Percentiles rank a stretch among this genome's conserved stretches.
Conservation (phyloP, 345 rosid genomes). For the Salix viminalis region DNA sequence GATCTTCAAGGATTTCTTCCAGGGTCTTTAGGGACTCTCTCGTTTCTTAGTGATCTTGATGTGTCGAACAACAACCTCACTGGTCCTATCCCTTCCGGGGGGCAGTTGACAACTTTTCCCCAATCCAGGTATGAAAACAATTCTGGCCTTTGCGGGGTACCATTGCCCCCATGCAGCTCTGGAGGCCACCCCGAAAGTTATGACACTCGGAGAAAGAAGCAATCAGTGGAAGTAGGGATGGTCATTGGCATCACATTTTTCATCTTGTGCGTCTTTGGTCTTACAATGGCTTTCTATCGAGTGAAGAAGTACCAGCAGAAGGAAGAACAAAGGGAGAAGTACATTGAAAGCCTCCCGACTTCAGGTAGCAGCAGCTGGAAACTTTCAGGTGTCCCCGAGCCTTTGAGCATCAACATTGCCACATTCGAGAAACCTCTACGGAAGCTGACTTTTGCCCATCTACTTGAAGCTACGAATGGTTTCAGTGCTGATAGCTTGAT, state of each 20-base stretch:
- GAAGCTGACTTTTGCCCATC: slow-evolving; percentile 81
- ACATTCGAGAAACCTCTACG: slow-evolving; percentile 94
- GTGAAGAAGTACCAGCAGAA: slow-evolving; percentile 52
- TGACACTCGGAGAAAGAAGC: slow-evolving; percentile 31
- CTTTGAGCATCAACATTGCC: slow-evolving; percentile 89
- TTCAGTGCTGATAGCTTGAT: slow-evolving; percentile 85
- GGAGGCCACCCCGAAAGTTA: slow-evolving; percentile 23
- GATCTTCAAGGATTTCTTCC: slow-evolving; percentile 70
- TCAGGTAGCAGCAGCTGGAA: slow-evolving; percentile 91
- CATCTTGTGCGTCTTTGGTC: slow-evolving; percentile 54
- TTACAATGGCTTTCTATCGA: slow-evolving; percentile 56
- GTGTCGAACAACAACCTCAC: slow-evolving; percentile 87
- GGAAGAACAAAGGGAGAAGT: slow-evolving; percentile 65
- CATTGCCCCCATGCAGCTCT: slow-evolving; percentile 62
- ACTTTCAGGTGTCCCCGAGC: slow-evolving; percentile 85
- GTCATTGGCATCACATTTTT: slow-evolving; percentile 70
- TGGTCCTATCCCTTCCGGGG: slow-evolving; percentile 85
- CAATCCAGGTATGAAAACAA: slow-evolving; percentile 77
- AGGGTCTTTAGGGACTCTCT: slow-evolving; percentile 61
- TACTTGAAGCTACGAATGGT: slow-evolving; percentile 92
- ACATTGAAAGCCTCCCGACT: slow-evolving; percentile 81
- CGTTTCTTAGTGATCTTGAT: slow-evolving; percentile 90
- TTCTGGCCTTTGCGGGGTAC: slow-evolving; percentile 89
- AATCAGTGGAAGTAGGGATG: slow-evolving; percentile 50
- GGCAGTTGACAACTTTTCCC: slow-evolving; percentile 92